Evolutionary conservation across 2,329 filamentous ascomycete species (phyloP).

Genomic region (Cercospora sp.): DNA sequence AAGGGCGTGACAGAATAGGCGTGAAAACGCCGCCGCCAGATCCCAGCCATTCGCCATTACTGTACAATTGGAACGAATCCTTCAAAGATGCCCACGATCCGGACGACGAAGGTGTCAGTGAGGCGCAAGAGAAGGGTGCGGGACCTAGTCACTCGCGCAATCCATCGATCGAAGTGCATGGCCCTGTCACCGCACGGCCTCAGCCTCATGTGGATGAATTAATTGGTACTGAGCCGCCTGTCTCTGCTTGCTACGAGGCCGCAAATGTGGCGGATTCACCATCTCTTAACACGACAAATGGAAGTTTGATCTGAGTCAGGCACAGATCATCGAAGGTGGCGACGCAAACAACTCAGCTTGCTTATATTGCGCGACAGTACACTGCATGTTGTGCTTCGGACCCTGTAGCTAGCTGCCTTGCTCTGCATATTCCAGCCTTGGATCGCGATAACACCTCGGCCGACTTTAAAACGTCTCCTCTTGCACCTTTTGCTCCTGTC

Average conservation of each 20-base stretch:
- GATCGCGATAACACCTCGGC: neutral
- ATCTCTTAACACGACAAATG: neutral
- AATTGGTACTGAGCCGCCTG: neutral
- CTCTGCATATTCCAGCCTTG: neutral
- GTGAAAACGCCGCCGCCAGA: neutral
- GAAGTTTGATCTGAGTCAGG: neutral
- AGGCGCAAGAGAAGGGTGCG: neutral
- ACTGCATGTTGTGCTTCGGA: slow-evolving; percentile 1
- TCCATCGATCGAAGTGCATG: neutral
- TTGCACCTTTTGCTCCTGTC: neutral
- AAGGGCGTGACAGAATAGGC: neutral
- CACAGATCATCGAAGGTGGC: neutral
- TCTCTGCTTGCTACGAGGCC: neutral
- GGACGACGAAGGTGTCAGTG: neutral
- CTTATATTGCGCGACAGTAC: neutral
- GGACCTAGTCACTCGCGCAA: neutral
- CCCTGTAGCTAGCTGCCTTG: neutral
- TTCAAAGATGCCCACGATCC: neutral
- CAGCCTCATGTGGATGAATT: neutral
- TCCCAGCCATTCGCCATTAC: neutral
- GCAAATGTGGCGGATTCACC: neutral
- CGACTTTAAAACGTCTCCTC: neutral
- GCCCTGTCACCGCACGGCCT: neutral
- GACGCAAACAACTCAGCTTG: neutral
- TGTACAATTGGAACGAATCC: neutral